phyloP scores from a whole-genome alignment of 2,329 filamentous ascomycete species.

The Huntiella abstrusa region DNA sequence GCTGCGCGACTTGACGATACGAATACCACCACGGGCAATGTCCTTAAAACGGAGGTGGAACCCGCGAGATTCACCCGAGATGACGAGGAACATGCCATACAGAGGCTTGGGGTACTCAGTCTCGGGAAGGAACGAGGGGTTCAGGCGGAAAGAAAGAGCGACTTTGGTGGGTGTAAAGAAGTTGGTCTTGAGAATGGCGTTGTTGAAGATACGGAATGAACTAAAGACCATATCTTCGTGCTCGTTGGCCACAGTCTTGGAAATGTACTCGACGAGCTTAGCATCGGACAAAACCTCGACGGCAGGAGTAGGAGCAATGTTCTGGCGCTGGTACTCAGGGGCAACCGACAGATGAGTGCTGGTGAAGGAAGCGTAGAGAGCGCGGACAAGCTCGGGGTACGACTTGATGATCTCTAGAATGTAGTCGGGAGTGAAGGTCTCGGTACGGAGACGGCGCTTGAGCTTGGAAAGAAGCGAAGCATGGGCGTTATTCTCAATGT shows the following conservation, averaged over 20 bases:
- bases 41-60: conserved; percentile 97
- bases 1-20: conserved; percentile 95
- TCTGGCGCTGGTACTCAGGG: conserved; percentile 29
- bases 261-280: conserved; percentile 54
- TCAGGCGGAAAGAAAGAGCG: conserved; percentile 84
- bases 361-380: conserved; percentile 81
- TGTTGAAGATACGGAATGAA: conserved; percentile 91
- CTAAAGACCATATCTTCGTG: conserved; percentile 98
- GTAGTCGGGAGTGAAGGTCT: conserved; percentile 96
- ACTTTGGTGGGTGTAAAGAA: conserved; percentile 96
- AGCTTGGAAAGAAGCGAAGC: conserved; percentile 79
- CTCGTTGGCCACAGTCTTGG: conserved; percentile 69
- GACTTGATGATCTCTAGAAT: conserved; percentile 91
- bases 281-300: conserved; percentile 56
- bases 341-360: conserved; percentile 52
- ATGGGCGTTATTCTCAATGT: conserved; percentile 64
- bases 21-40: conserved; percentile 89
- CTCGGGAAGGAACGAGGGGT: conserved; percentile 72
- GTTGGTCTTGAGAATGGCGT: conserved; percentile 86
- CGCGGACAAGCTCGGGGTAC: conserved; percentile 72
- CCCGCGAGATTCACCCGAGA: conserved; percentile 87
- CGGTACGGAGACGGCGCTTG: conserved; percentile 83
- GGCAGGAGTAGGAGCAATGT: conserved; percentile 32
- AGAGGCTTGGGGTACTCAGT: conserved; percentile 86
- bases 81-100: conserved; percentile 97